Evolutionary conservation across 1,284 basidiomycete species (phyloP).

Genomic region (Puccinia triticina): DNA sequence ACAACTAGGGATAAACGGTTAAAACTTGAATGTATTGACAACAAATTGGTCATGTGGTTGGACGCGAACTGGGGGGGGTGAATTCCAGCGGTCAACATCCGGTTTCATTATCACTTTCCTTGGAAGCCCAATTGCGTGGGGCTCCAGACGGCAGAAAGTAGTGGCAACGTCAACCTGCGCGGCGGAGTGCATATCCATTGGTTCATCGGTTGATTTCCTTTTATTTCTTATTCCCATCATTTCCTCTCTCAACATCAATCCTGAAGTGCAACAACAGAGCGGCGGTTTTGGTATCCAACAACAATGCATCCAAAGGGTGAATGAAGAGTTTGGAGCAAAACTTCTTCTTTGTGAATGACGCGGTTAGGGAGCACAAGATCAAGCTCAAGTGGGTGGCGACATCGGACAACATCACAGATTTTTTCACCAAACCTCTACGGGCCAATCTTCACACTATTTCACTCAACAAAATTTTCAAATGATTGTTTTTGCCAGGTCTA

Average conservation of each 20-base stretch:
- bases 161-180: too few species aligned
- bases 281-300: neutral
- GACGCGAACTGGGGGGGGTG: neutral
- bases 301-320: neutral
- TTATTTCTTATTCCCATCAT: too few species aligned
- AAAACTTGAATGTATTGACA: too few species aligned
- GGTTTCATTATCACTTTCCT: too few species aligned
- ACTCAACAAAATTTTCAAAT: too few species aligned
- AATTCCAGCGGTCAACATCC: too few species aligned
- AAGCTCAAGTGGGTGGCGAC: neutral
- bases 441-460: neutral
- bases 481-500: too few species aligned
- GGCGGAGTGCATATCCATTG: too few species aligned
- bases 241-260: too few species aligned
- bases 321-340: neutral
- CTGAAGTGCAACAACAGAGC: neutral
- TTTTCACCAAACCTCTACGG: neutral
- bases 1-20: neutral
- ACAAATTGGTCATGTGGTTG: neutral
- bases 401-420: neutral
- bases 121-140: neutral
- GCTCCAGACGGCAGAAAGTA: neutral
- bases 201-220: too few species aligned
- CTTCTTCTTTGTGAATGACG: conserved; percentile 15
- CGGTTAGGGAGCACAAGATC: neutral